Conservation (phyloP, 371 early-diverging fungal genomes). For the Mucor lusitanicus region DNA sequence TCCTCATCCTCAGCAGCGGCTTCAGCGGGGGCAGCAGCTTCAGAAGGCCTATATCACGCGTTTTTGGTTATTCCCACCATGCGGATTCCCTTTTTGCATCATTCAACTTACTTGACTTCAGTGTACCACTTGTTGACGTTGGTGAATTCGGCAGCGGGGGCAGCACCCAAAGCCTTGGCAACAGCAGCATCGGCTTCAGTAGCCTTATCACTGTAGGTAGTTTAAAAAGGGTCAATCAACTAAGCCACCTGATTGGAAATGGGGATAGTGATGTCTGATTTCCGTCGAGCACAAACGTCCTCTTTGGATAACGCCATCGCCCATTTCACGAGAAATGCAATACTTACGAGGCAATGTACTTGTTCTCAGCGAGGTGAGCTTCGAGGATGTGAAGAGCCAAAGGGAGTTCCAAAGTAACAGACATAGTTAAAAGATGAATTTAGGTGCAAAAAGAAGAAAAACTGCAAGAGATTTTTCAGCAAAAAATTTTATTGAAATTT, state of each 20-base stretch:
- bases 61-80: not conserved
- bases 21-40: slow-evolving; percentile 52
- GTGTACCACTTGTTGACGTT: slow-evolving; percentile 46
- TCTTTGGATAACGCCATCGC: not conserved
- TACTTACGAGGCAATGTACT: slow-evolving; percentile 70
- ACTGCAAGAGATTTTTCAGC: not conserved
- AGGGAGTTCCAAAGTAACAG: slow-evolving; percentile 63
- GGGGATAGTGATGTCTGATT: not conserved
- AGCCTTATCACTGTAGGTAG: slow-evolving; percentile 24
- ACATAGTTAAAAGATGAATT: slow-evolving; percentile 38
- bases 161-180: slow-evolving; percentile 46
- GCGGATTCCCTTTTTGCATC: not conserved
- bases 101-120: slow-evolving; percentile 43
- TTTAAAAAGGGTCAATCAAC: not conserved
- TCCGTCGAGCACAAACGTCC: not conserved
- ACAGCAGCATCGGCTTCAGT: slow-evolving; percentile 43
- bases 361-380: slow-evolving; percentile 74
- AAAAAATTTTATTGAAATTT: not conserved
- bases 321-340: not conserved
- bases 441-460: slow-evolving; percentile 20
- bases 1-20: slow-evolving; percentile 83
- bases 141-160: slow-evolving; percentile 44
- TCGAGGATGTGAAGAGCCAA: slow-evolving; percentile 68
- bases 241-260: slow-evolving; percentile 13
- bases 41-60: slow-evolving; percentile 29